Percentiles rank a stretch among this genome's conserved stretches.
Evolutionary conservation across 768 basidiomycete species (phyloP).

Genomic region (Panaeolus cyanescens): DNA sequence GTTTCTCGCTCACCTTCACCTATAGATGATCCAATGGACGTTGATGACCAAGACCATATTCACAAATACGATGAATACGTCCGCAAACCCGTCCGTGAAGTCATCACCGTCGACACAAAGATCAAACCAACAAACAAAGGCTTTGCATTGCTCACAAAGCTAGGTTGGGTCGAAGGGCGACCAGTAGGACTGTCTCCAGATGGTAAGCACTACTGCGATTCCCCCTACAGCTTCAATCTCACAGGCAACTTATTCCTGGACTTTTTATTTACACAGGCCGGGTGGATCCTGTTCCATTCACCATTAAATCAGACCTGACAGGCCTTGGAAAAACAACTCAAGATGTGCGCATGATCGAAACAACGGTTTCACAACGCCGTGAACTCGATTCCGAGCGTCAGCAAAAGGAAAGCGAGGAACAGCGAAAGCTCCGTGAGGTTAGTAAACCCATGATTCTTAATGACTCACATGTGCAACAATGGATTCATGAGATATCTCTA

Average conservation of each 20-base stretch:
- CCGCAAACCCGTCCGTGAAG: slow-evolving; percentile 52
- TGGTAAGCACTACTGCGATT: slow-evolving; percentile 43
- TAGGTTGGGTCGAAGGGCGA: slow-evolving; percentile 83
- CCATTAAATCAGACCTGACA: slow-evolving; percentile 74
- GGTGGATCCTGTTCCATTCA: slow-evolving; percentile 82
- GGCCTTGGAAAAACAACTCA: slow-evolving; percentile 80
- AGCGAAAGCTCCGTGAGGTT: slow-evolving; percentile 74
- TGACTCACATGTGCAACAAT: slow-evolving; percentile 62
- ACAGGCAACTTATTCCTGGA: neutral
- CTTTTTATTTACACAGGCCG: slow-evolving; percentile 54
- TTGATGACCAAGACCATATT: slow-evolving; percentile 37
- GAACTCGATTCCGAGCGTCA: slow-evolving; percentile 82
- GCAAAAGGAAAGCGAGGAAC: slow-evolving; percentile 77
- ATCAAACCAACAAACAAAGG: slow-evolving; percentile 81
- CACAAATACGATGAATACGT: slow-evolving; percentile 71
- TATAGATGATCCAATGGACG: slow-evolving; percentile 50
- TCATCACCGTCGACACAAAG: slow-evolving; percentile 80
- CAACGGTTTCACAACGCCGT: slow-evolving; percentile 81
- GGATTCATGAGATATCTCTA: slow-evolving; percentile 38
- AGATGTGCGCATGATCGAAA: slow-evolving; percentile 83
- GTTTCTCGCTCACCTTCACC: slow-evolving; percentile 83
- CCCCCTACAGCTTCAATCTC: neutral
- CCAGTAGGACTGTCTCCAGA: slow-evolving; percentile 76
- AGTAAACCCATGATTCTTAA: slow-evolving; percentile 25
- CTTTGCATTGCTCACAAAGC: slow-evolving; percentile 75